Conservation (phyloP, 352 stramenopile species). For the Phytophthora ramorum region DNA sequence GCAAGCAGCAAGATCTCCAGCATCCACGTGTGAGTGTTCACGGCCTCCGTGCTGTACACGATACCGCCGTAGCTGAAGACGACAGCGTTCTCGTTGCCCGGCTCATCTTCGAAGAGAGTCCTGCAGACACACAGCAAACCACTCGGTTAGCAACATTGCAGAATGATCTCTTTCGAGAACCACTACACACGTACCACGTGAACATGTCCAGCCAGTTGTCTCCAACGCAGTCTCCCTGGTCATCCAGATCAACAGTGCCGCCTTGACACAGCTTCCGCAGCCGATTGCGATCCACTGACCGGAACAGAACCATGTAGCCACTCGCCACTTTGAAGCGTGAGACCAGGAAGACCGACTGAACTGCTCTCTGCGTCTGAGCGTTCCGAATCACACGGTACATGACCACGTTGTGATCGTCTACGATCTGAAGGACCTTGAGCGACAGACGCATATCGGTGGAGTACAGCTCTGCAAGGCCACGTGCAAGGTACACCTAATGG, state of each 20-base stretch:
- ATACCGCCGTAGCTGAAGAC: conserved; percentile 62
- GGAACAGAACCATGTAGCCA: not conserved
- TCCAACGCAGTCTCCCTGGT: not conserved
- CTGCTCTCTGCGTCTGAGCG: not conserved
- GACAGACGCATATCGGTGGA: not conserved
- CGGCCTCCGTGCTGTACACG: conserved; percentile 44
- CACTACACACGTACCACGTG: conserved; percentile 44
- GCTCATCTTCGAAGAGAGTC: conserved; percentile 54
- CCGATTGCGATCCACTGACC: not conserved
- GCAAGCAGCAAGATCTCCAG: conserved; percentile 69
- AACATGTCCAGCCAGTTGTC: conserved; percentile 70
- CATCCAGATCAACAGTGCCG: not conserved
- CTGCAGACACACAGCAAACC: conserved; percentile 22
- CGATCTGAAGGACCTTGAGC: not conserved
- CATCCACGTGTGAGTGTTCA: conserved; percentile 63
- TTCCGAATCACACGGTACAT: not conserved
- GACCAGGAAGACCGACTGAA: not conserved
- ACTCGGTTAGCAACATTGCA: conserved; percentile 4
- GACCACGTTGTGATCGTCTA: not conserved
- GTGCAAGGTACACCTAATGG: no score
- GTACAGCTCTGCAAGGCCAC: not conserved
- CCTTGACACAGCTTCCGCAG: not conserved
- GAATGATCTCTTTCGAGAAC: not conserved
- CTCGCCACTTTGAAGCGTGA: not conserved
- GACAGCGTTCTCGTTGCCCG: conserved; percentile 35